A percentile compares a stretch with the other conserved stretches of the same genome.
Conservation (phyloP, 2,329 filamentous ascomycete species). For the Hymenoscyphus linearis region DNA sequence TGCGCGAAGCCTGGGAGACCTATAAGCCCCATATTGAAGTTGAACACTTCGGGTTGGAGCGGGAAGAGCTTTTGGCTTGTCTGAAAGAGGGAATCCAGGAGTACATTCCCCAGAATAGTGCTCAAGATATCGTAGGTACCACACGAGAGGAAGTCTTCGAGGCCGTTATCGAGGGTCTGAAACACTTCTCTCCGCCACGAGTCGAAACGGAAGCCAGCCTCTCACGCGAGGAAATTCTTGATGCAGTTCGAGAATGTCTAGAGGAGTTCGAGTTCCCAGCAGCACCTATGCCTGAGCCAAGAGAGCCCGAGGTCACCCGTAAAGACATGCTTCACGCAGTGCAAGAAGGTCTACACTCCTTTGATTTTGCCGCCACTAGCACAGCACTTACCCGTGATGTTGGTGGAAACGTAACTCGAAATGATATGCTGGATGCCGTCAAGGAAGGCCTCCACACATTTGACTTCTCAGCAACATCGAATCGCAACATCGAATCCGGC, state of each 20-base stretch:
- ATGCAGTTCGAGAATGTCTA: slow-evolving; percentile 78
- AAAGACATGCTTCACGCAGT: slow-evolving; percentile 62
- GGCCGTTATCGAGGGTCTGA: slow-evolving; percentile 79
- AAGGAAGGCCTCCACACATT: slow-evolving; percentile 80
- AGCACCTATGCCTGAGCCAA: slow-evolving; percentile 51
- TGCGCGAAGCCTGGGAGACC: slow-evolving; percentile 86
- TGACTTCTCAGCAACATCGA: slow-evolving; percentile 60
- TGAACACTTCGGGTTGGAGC: slow-evolving; percentile 82
- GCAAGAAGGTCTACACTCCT: slow-evolving; percentile 50
- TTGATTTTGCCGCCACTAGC: slow-evolving; percentile 39
- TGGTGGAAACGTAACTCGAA: slow-evolving; percentile 34
- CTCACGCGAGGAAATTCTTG: slow-evolving; percentile 77
- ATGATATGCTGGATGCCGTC: slow-evolving; percentile 77
- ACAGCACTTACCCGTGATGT: slow-evolving; percentile 52
- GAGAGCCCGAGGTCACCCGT: slow-evolving; percentile 49
- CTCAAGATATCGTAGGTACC: slow-evolving; percentile 46
- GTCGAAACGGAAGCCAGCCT: slow-evolving; percentile 64
- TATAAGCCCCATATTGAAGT: slow-evolving; percentile 92
- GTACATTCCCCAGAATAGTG: slow-evolving; percentile 47
- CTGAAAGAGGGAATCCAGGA: slow-evolving; percentile 80
- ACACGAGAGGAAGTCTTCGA: slow-evolving; percentile 80
- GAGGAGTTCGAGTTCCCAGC: slow-evolving; percentile 77
- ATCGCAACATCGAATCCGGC: slow-evolving; percentile 53
- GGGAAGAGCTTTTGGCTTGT: slow-evolving; percentile 83
- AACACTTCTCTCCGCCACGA: slow-evolving; percentile 71